Percentiles rank a stretch among this genome's conserved stretches.
These are phyloP conservation scores for Dicorynia guianensis DNA, from an alignment of 306 rosid species.

Conservation along the genomic window DNA sequence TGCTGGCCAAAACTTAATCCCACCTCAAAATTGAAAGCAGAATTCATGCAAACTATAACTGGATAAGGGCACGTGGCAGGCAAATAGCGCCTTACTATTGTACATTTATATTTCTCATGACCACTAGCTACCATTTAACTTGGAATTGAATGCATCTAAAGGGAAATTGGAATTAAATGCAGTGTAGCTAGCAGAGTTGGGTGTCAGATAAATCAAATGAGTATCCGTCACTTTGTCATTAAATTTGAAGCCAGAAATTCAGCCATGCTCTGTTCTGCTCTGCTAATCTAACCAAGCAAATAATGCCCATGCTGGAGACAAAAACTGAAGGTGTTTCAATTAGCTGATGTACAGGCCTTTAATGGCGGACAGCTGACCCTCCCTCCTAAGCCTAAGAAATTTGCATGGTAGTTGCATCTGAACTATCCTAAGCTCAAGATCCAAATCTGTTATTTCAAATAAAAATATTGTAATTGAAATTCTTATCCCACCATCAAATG, in stretches of 20 bases:
- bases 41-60: background rate
- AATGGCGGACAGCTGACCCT: background rate
- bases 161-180: background rate
- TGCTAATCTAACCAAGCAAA: background rate
- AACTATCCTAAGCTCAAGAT: too few species aligned
- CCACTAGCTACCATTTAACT: constrained; percentile 48
- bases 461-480: too few species aligned
- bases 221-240: constrained; percentile 31
- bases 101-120: constrained; percentile 39
- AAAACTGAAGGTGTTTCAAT: too few species aligned
- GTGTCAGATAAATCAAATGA: constrained; percentile 7
- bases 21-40: background rate
- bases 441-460: too few species aligned
- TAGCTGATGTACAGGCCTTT: background rate
- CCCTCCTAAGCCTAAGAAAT: background rate
- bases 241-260: constrained; percentile 28
- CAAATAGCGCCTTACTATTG: background rate
- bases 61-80: constrained; percentile 28
- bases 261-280: too few species aligned
- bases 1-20: background rate
- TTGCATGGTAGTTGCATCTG: background rate
- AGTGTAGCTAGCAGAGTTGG: constrained; percentile 40
- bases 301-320: too few species aligned
- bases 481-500: too few species aligned
- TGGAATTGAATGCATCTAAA: constrained; percentile 40